A percentile compares a stretch with the other conserved stretches of the same genome.
Conservation (phyloP, 345 rosid species). For the Salix exigua region DNA sequence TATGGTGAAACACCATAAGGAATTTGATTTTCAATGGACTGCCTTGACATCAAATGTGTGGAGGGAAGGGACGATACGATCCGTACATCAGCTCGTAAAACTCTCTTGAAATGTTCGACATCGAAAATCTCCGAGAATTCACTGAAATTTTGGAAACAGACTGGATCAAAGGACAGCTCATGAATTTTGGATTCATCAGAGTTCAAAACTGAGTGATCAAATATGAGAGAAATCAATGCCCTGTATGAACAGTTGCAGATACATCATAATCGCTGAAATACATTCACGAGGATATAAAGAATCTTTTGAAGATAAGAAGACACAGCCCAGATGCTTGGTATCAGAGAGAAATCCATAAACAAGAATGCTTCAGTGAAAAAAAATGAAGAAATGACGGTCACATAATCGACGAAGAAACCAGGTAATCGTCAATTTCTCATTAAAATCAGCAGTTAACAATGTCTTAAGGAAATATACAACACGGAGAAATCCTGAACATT, state of each 20-base stretch:
- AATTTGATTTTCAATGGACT: slow-evolving; percentile 47
- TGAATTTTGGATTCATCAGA: neutral
- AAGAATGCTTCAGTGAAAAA: neutral
- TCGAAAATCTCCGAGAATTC: slow-evolving; percentile 64
- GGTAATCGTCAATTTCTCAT: neutral
- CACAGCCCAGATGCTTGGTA: neutral
- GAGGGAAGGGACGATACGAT: slow-evolving; percentile 71
- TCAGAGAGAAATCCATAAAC: neutral
- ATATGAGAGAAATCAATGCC: neutral
- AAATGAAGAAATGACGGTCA: neutral
- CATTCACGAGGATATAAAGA: neutral
- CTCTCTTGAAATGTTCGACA: slow-evolving; percentile 63
- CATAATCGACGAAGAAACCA: neutral
- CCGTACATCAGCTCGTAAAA: slow-evolving; percentile 51
- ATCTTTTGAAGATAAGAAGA: neutral
- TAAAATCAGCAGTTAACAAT: neutral
- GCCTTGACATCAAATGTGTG: slow-evolving; percentile 56
- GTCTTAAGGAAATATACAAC: neutral
- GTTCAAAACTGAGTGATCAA: too few relatives aligned
- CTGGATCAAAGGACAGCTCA: neutral
- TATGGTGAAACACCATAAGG: slow-evolving; percentile 57
- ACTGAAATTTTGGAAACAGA: slow-evolving; percentile 30
- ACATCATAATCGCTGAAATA: neutral
- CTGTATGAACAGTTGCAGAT: neutral
- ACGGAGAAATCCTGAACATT: neutral